These are phyloP conservation scores for Elsinoe arachidis DNA, from an alignment of 2,329 filamentous ascomycete genomes.

Conservation along the genomic window DNA sequence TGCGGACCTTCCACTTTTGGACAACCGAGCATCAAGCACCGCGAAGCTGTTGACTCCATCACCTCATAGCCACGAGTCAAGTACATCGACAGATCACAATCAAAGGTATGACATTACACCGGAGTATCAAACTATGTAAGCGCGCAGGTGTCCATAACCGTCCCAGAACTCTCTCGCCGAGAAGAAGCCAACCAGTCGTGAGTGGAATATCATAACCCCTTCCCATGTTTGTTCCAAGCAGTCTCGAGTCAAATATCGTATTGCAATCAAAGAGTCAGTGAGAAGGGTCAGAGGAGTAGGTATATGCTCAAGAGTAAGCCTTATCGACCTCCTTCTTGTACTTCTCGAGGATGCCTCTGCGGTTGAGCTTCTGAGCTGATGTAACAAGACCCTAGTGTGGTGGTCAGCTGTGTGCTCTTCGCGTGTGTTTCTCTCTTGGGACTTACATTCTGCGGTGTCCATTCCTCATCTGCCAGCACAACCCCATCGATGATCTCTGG, in stretches of 20 bases:
- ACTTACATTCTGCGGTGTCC: conserved; percentile 77
- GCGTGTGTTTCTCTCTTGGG: conserved; percentile 18
- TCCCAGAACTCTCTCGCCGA: background rate
- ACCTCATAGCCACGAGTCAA: no score
- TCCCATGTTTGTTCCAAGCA: background rate
- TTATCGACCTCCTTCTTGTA: conserved; percentile 44
- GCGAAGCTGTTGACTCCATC: no score
- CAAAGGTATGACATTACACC: background rate
- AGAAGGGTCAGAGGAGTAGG: background rate
- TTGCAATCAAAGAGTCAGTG: background rate
- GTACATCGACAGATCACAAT: background rate
- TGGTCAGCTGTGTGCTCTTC: conserved; percentile 9
- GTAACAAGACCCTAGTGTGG: conserved; percentile 38
- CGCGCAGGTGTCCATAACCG: background rate
- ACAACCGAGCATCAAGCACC: background rate
- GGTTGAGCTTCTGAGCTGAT: conserved; percentile 46
- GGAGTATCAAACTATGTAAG: background rate
- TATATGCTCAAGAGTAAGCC: conserved; percentile 31
- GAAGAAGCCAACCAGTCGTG: background rate
- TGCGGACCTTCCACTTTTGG: conserved; percentile 9
- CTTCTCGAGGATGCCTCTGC: conserved; percentile 41
- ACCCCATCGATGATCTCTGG: conserved; percentile 71
- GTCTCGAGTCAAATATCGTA: background rate
- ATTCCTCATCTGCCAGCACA: conserved; percentile 75
- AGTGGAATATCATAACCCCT: background rate